Conservation (phyloP, 257 asterid genomes). For the Solanum habrochaites region DNA sequence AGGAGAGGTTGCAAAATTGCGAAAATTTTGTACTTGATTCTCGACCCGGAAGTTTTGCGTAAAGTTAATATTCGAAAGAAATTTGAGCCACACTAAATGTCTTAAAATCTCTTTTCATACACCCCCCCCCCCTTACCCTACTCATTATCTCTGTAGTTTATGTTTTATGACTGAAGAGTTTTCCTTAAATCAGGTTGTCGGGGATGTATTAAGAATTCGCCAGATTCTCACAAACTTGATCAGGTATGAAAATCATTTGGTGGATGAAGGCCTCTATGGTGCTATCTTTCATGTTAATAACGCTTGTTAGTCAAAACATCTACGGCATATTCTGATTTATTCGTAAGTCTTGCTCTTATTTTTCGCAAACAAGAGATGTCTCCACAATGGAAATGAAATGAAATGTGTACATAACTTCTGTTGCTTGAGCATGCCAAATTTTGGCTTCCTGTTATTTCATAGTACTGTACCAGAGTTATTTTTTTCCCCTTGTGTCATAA, state of each 20-base stretch:
- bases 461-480: not conserved
- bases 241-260: constrained; percentile 32
- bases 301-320: not conserved
- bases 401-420: not conserved
- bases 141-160: not conserved
- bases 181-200: constrained; percentile 47
- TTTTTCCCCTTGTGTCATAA: not conserved
- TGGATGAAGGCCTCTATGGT: not conserved
- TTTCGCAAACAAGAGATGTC: not conserved
- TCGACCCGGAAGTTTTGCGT: not conserved
- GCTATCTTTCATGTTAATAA: not conserved
- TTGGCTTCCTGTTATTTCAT: not conserved
- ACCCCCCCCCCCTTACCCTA: rapidly evolving
- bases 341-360: not conserved
- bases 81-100: not conserved
- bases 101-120: not conserved
- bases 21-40: not conserved
- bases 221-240: constrained; percentile 86
- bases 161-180: not conserved
- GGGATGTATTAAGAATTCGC: constrained; percentile 87
- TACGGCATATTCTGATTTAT: not conserved
- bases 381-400: not conserved
- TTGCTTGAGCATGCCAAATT: not conserved
- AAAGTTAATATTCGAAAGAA: not conserved
- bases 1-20: not conserved